Evolutionary conservation across 768 basidiomycete genomes (phyloP), one percentile per base, ranked within the genome.

Genomic region (Auricularia auricula-judae): DNA sequence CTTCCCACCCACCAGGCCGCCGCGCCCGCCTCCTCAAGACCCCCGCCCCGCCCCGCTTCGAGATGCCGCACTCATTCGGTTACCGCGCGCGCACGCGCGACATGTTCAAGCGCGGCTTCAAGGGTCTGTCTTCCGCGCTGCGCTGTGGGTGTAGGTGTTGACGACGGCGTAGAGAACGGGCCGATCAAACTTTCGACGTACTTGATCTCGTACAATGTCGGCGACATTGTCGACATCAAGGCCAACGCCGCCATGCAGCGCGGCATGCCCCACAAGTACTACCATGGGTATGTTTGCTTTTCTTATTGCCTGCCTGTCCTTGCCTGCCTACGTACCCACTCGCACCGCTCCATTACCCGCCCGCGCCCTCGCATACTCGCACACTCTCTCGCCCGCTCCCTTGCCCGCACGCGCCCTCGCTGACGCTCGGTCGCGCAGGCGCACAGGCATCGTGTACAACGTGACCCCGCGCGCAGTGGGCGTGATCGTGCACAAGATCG

Each of bases 231-330:
- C 71, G 97, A 99, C 81, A 98, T 99, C 85, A 98, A 97, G 82
- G 96, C 96, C 70, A 98, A 99, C 74, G 86, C 95, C 66, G 92
- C 97, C 54, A 91, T 97, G 79, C 97, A 99, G 86, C 96, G 95
- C 89, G 97, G 97, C 78, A 97, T 98, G 93, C 95, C 95, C 76
- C 96, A 98, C 84, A 98, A 98, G 80, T 95, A 84, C 85, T 94
- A 94, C 83, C 93, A 94, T 71, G 93, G 91, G 93, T 94, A 68
- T 70, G 92, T 86, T 14, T 35, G 42, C 56, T 53, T 34, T 16
- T 51, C 47, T 59, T 62, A 34, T 56, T 23, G 12, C 23, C 2
- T 29, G 23, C 23, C 23, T 29, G 23, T 29, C 23, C 23, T 29
- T 29, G 23, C 23, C 23, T 29, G 23, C 23, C 23, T 29, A 29